A percentile compares a stretch with the other conserved stretches of the same genome.
Conservation (phyloP, 2,329 filamentous ascomycete species). For the Diaporthe australafricana region DNA sequence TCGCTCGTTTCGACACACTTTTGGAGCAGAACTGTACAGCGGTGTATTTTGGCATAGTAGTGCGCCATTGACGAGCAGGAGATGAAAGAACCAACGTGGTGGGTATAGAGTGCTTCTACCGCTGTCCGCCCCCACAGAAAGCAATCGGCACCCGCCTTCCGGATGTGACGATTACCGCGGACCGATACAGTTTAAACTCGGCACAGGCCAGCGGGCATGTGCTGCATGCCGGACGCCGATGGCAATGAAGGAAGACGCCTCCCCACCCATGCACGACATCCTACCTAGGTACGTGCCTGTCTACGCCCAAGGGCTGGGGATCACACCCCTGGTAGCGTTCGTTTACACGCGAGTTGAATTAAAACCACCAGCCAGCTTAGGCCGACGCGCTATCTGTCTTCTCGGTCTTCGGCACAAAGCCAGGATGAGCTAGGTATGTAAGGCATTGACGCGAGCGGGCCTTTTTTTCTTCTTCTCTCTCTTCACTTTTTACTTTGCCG, state of each 20-base stretch:
- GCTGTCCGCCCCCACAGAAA: background rate
- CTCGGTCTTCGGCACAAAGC: conserved; percentile 9
- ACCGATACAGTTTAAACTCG: background rate
- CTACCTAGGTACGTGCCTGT: background rate
- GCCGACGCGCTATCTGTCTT: background rate
- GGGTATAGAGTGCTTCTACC: background rate
- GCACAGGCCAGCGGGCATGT: background rate
- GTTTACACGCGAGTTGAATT: background rate
- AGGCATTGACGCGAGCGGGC: conserved; percentile 2
- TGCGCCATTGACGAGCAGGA: background rate
- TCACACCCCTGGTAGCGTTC: background rate
- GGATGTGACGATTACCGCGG: background rate
- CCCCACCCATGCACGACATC: conserved; percentile 7
- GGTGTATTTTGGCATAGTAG: background rate
- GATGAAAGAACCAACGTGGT: background rate
- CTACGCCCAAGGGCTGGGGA: background rate
- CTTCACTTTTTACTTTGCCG: too few relatives aligned
- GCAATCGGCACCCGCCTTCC: background rate
- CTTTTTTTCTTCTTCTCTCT: background rate
- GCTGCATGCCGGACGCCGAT: background rate
- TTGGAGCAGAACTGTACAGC: background rate
- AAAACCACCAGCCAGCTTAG: background rate
- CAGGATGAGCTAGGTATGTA: background rate
- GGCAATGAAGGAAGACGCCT: background rate
- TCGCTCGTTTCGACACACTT: background rate